A percentile compares a stretch with the other conserved stretches of the same genome.
Evolutionary conservation across 495 filamentous ascomycete species (phyloP).

Genomic region (Cetradonia linearis): DNA sequence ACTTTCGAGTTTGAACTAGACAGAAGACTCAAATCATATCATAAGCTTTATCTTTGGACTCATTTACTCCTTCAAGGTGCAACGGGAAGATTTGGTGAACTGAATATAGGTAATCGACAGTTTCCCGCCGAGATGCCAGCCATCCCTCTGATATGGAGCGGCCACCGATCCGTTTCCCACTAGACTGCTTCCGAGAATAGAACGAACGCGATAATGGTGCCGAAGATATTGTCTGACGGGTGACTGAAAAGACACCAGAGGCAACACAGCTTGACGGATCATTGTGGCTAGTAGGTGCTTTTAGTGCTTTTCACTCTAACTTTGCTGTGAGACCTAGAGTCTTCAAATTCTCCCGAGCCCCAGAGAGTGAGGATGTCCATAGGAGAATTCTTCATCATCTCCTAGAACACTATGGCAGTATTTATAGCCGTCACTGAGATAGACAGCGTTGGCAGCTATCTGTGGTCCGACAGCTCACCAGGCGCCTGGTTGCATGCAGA

Average conservation of each 20-base stretch:
- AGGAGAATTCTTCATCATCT: not conserved
- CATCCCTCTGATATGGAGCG: not conserved
- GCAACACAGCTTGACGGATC: not conserved
- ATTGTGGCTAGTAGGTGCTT: not conserved
- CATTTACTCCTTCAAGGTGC: not conserved
- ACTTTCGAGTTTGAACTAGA: not conserved
- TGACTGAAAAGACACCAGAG: not conserved
- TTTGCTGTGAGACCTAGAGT: not conserved
- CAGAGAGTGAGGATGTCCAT: too few species aligned
- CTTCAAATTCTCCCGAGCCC: too few species aligned
- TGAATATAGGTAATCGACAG: not conserved
- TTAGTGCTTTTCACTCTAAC: not conserved
- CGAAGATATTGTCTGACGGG: not conserved
- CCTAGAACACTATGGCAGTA: not conserved
- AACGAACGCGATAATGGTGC: not conserved
- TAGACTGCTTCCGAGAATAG: not conserved
- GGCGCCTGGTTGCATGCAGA: not conserved
- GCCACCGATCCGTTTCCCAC: not conserved
- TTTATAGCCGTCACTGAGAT: not conserved
- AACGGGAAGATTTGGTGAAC: not conserved
- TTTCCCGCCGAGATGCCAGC: not conserved
- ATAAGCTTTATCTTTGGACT: too few species aligned
- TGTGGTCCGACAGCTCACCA: not conserved
- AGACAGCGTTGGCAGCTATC: not conserved
- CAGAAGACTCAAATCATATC: too few species aligned